Base-by-base conservation (phyloP, 1,284 basidiomycete species). In the Prillingera fragicola region DNA sequence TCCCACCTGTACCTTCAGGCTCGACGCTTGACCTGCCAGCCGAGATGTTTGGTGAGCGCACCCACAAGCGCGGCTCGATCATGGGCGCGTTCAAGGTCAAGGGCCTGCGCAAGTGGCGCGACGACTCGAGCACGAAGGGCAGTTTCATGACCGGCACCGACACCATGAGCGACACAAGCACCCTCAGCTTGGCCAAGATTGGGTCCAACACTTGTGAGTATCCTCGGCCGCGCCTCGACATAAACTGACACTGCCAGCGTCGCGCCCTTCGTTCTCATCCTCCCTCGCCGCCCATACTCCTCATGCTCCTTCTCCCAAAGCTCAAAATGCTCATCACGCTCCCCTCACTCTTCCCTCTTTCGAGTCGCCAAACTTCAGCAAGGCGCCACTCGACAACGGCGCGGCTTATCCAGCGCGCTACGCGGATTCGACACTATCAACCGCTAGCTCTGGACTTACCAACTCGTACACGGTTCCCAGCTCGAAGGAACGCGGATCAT, bases 31-130 rank as follows among this genome's bases (percentile, higher is more conserved):
- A 59, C 42, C 50, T 61, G 12, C 42, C 53, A 3, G 35, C 35
- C 12, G 41, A 49, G 12, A 46, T 53, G 51, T 53, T 43, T 15
- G 45, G 37, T 23, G 36, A 46, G 22, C 24, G 25, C 10, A 34
- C 47, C 25, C 46, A 41, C 34, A 58, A 53, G 47, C 52, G 56
- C 35, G 53, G 54, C 8, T 55, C 55, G 2, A 22, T 63, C 24
- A 57, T 60, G 47, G 45, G 51, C 15, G 50, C 56, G 5, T 51
- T 60, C 52, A 54, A 54, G 42, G 34, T 56, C 32, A 54, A 47
- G 46, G 43, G 48, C 8, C 45, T 54, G 19, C 41, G 48, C 17
- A 45, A 45, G 15, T 50, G 38, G 41, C 38, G 45, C 28, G 50
- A 52, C 38, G 50, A 52, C 34, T 29, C 37, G 36, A 52, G 43